A percentile compares a stretch with the other conserved stretches of the same genome.
These are phyloP conservation scores for Chara braunii DNA, from an alignment of 139 green algal genomes.

Conservation along the genomic window DNA sequence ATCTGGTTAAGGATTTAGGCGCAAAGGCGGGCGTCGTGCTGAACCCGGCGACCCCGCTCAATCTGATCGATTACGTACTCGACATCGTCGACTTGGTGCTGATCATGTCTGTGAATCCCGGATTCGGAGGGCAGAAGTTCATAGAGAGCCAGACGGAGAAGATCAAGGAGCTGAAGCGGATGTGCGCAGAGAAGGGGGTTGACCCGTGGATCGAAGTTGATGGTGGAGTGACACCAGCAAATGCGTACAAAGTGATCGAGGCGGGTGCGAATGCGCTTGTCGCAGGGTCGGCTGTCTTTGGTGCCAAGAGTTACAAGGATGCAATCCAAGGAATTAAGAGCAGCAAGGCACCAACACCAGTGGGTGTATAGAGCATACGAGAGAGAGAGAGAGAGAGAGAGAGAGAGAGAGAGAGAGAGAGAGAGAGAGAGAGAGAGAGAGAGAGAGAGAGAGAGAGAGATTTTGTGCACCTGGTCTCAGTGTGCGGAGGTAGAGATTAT, in stretches of 20 bases:
- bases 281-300: conserved; percentile 88
- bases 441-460: too few relatives aligned
- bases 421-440: too few relatives aligned
- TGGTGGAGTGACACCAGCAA: conserved; percentile 84
- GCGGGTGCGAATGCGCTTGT: conserved; percentile 93
- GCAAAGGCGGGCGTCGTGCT: conserved; percentile 93
- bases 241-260: conserved; percentile 88
- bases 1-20: conserved; percentile 93
- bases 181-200: conserved; percentile 73
- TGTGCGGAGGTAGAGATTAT: too few relatives aligned
- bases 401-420: too few relatives aligned
- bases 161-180: conserved; percentile 73
- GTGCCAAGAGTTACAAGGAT: conserved; percentile 43
- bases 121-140: conserved; percentile 98
- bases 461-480: too few relatives aligned
- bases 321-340: conserved; percentile 67
- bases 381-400: too few relatives aligned
- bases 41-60: conserved; percentile 86
- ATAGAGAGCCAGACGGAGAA: conserved; percentile 87
- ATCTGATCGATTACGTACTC: conserved; percentile 83
- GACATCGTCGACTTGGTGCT: conserved; percentile 84
- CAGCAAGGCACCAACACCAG: conserved; percentile 41
- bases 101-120: conserved; percentile 98
- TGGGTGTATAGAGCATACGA: conserved; percentile 36
- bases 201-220: conserved; percentile 99